Percentiles rank a stretch among this genome's conserved stretches.
Conservation (phyloP, 805 yeast species). For the Candida ficus region DNA sequence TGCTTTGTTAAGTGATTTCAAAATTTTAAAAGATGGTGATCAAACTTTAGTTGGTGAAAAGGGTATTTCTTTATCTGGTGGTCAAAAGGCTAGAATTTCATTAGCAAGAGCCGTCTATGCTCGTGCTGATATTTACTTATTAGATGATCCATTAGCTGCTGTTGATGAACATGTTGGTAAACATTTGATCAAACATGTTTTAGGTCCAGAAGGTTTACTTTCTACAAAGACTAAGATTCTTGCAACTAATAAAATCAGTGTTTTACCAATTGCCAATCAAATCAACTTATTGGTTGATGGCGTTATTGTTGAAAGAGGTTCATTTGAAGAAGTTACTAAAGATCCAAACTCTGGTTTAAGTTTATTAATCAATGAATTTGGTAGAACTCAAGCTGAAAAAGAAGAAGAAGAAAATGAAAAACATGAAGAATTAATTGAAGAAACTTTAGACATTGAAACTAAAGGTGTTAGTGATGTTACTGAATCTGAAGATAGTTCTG, state of each 20-base stretch:
- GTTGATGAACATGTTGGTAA: conserved; percentile 96
- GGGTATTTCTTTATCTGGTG: conserved; percentile 94
- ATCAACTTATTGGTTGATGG: conserved; percentile 70
- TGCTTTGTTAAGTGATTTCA: conserved; percentile 75
- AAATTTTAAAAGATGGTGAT: conserved; percentile 82
- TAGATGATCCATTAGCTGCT: conserved; percentile 93
- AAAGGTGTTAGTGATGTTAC: conserved; percentile 12
- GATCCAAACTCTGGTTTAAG: conserved; percentile 44
- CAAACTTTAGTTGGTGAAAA: conserved; percentile 92
- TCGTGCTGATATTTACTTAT: conserved; percentile 82
- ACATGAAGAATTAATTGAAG: conserved; percentile 5
- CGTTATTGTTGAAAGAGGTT: conserved; percentile 60
- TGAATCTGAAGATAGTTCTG: conserved; percentile 23
- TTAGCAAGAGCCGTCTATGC: conserved; percentile 95
- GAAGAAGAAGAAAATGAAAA: conserved; percentile 25
- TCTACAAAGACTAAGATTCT: conserved; percentile 68
- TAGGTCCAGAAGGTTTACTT: conserved; percentile 77
- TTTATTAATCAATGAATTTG: conserved; percentile 57
- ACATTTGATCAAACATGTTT: conserved; percentile 75
- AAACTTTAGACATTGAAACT: conserved; percentile 13
- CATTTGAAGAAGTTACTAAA: conserved; percentile 46
- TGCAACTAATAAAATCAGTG: conserved; percentile 85
- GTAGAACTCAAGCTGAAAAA: conserved; percentile 24
- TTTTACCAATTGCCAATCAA: conserved; percentile 66
- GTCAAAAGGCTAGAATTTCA: conserved; percentile 93